Evolutionary conservation across 345 rosid genomes (phyloP).

Genomic region (Salix arbutifolia): DNA sequence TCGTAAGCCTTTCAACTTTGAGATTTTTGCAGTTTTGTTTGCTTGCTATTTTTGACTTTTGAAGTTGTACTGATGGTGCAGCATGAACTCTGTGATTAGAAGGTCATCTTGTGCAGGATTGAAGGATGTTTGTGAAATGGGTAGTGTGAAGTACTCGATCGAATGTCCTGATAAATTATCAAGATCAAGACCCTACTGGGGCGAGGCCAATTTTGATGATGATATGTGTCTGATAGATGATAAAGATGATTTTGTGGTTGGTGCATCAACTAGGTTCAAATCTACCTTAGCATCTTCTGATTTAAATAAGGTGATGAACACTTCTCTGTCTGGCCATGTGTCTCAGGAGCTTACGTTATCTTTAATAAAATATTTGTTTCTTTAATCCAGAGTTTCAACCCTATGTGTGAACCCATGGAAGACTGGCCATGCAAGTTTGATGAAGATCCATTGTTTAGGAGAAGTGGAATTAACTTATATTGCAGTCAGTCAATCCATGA

Average conservation of each 20-base stretch:
- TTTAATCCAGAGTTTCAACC: conserved; percentile 73
- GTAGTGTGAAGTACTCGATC: conserved; percentile 16
- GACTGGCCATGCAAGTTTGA: conserved; percentile 67
- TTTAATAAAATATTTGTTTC: conserved; percentile 10
- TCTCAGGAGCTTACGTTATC: neutral
- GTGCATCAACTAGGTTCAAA: conserved; percentile 41
- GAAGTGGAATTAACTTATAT: conserved; percentile 35
- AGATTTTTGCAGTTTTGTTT: neutral
- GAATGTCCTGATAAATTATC: conserved; percentile 35
- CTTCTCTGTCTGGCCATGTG: conserved; percentile 12
- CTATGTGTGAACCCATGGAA: conserved; percentile 73
- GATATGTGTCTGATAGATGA: conserved; percentile 47
- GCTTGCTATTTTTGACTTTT: conserved; percentile 4
- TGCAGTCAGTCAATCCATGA: conserved; percentile 27
- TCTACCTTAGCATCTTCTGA: conserved; percentile 48
- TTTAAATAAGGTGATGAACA: conserved; percentile 55
- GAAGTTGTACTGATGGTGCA: conserved; percentile 29
- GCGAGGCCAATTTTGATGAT: conserved; percentile 18
- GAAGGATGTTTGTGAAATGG: conserved; percentile 39
- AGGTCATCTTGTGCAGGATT: conserved; percentile 64
- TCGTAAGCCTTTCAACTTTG: conserved; percentile 45
- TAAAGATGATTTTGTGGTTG: conserved; percentile 57
- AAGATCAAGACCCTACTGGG: conserved; percentile 18
- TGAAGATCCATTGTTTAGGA: conserved; percentile 40
- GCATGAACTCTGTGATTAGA: conserved; percentile 47